Evolutionary conservation across 2,329 filamentous ascomycete genomes (phyloP), one percentile per base, ranked within the genome.

Genomic region (Akanthomyces lecanii): DNA sequence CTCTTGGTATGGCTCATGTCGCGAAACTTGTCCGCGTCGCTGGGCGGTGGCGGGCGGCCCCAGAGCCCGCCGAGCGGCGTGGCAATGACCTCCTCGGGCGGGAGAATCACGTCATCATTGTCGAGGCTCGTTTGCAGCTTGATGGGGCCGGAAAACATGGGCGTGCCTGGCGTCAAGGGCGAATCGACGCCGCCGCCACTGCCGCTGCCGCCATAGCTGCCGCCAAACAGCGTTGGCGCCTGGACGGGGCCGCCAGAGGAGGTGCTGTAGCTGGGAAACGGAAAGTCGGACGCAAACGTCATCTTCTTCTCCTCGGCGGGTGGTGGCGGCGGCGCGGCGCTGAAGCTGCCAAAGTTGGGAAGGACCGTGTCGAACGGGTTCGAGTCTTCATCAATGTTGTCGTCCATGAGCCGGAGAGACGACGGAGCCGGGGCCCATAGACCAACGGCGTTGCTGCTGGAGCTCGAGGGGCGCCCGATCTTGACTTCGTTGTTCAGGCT

Each of bases 1-100:
- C 83, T 72, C 72, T 85, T 85, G 1, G 77, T 74, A 23, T 76
- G 74, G 40, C 75, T 78, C 62, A 77, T 63, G 63, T 85, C 82
- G 7, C 79, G 74, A 36, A 77, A 72, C 36, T 73, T 74, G 60
- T 84, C 82, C 0, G 77, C 78, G 48, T 80, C 76, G 8, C 75
- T 78, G 16, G 78, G 74, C 23, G 80, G 77, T 57, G 73, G 72
- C 3, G 79, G 78, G 11, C 76, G 67, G 4, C 77, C 78, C 80
- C 78, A 81, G 2, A 78, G 75, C 21, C 81, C 81, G 64, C 73
- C 79, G 42, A 74, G 73, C 66, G 74, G 77, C 23, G 69, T 74
- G 65, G 72, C 65, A 2, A 68, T 71, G 59, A 71, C 64, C 55
- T 75, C 73, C 16, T 74, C 54, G 36, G 54, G 70, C n/a, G n/a